phyloP scores from a whole-genome alignment of 495 filamentous ascomycete genomes.

The Aspergillus taichungensis region DNA sequence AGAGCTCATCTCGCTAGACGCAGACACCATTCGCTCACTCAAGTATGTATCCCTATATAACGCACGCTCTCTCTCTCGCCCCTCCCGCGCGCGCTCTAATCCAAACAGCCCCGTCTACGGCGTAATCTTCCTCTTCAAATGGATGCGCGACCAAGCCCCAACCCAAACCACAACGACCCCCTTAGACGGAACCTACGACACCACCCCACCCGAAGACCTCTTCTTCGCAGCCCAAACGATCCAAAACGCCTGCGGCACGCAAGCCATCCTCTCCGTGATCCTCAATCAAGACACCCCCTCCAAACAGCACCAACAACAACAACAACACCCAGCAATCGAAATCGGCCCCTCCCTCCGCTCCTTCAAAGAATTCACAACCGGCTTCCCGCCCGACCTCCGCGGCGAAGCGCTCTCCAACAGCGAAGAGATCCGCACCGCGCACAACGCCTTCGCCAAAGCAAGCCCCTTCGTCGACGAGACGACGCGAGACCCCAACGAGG shows the following conservation, averaged over 20 bases:
- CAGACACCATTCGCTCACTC: slow-evolving; percentile 65
- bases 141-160: slow-evolving; percentile 64
- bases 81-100: background rate
- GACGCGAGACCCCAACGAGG: slow-evolving; percentile 46
- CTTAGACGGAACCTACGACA: slow-evolving; percentile 71
- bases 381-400: slow-evolving; percentile 70
- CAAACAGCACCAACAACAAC: slow-evolving; percentile 11
- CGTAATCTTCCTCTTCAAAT: slow-evolving; percentile 99
- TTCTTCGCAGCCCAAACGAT: slow-evolving; percentile 98
- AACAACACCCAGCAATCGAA: slow-evolving; percentile 23
- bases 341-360: slow-evolving; percentile 56
- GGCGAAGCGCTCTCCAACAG: slow-evolving; percentile 60
- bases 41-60: slow-evolving; percentile 23
- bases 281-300: slow-evolving; percentile 62
- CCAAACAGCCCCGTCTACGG: slow-evolving; percentile 70
- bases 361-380: slow-evolving; percentile 87
- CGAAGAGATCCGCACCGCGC: slow-evolving; percentile 79
- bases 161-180: slow-evolving; percentile 45
- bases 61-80: background rate
- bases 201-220: slow-evolving; percentile 54
- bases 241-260: slow-evolving; percentile 97
- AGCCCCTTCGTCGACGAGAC: slow-evolving; percentile 91
- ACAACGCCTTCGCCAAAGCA: slow-evolving; percentile 85
- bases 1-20: slow-evolving; percentile 85
- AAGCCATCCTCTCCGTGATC: slow-evolving; percentile 86